Percentiles rank a stretch among this genome's conserved stretches.
phyloP scores from a whole-genome alignment of 2,329 filamentous ascomycete species.

The Ascochyta viciae-villosae region DNA sequence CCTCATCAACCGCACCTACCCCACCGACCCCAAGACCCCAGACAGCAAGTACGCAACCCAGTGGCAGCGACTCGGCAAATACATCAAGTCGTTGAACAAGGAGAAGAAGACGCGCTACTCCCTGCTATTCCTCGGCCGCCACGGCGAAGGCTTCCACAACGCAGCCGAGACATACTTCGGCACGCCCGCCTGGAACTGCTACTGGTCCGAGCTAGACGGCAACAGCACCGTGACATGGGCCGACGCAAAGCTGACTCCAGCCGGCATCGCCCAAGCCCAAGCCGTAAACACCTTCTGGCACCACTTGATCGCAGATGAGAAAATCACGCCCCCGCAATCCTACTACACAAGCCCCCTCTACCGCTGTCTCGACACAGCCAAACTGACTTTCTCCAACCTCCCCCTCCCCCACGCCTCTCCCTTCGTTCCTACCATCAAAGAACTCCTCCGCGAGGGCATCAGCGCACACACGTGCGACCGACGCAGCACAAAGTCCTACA shows the following conservation, averaged over 20 bases:
- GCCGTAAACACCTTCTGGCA: conserved; percentile 68
- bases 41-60: conserved; percentile 58
- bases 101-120: conserved; percentile 64
- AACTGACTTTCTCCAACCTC: conserved; percentile 65
- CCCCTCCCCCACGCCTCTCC: conserved; percentile 58
- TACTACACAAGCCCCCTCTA: conserved; percentile 72
- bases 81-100: conserved; percentile 63
- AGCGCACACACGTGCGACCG: conserved; percentile 74
- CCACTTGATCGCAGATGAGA: conserved; percentile 56
- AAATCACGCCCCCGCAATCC: conserved; percentile 66
- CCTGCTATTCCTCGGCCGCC: conserved; percentile 71
- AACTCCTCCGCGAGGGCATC: conserved; percentile 70
- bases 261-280: conserved; percentile 64
- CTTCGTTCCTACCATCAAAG: conserved; percentile 69
- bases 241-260: conserved; percentile 67
- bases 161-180: conserved; percentile 72
- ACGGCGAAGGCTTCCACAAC: conserved; percentile 73
- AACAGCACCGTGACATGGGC: conserved; percentile 69
- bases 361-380: conserved; percentile 69
- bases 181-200: conserved; percentile 73
- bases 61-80: conserved; percentile 70
- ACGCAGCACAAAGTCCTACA: conserved; percentile 62
- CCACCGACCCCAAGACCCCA: conserved; percentile 56
- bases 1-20: conserved; percentile 68
- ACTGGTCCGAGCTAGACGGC: conserved; percentile 70